Percentiles rank a stretch among this genome's conserved stretches.
Evolutionary conservation across 2,329 filamentous ascomycete genomes (phyloP).

Genomic region (Colletotrichum lupini): DNA sequence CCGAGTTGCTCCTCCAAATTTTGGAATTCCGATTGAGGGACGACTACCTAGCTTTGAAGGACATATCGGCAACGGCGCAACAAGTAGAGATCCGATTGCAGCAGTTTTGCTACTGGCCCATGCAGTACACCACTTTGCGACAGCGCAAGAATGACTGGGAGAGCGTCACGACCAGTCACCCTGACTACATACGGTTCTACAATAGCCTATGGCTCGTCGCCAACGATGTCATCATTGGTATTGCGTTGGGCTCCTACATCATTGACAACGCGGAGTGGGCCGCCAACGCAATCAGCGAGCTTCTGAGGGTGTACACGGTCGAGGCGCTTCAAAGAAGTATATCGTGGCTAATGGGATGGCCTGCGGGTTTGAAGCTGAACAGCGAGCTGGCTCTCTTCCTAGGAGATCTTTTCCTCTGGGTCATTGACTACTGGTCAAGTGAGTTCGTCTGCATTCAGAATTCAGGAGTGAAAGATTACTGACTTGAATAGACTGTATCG

Average conservation of each 20-base stretch:
- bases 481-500: conserved; percentile 73
- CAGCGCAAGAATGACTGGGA: conserved; percentile 92
- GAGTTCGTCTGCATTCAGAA: conserved; percentile 45
- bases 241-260: conserved; percentile 95
- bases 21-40: conserved; percentile 87
- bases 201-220: conserved; percentile 98
- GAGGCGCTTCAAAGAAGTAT: conserved; percentile 90
- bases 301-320: conserved; percentile 86
- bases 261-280: conserved; percentile 93
- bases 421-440: conserved; percentile 98
- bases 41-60: conserved; percentile 87
- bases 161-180: conserved; percentile 93
- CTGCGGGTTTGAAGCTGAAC: conserved; percentile 94
- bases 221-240: conserved; percentile 98
- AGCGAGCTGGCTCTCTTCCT: conserved; percentile 93
- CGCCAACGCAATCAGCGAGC: conserved; percentile 79
- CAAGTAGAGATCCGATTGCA: conserved; percentile 97
- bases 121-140: conserved; percentile 93
- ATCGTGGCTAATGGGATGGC: conserved; percentile 95
- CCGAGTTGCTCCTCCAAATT: conserved; percentile 81
- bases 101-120: conserved; percentile 99
- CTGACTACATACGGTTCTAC: conserved; percentile 98
- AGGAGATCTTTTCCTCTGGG: conserved; percentile 96
- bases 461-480: conserved; percentile 29
- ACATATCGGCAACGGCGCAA: conserved; percentile 95